Percentiles rank a stretch among this genome's conserved stretches.
Evolutionary conservation across 2,329 filamentous ascomycete genomes (phyloP).

Genomic region (Arthrinium phaeospermum): DNA sequence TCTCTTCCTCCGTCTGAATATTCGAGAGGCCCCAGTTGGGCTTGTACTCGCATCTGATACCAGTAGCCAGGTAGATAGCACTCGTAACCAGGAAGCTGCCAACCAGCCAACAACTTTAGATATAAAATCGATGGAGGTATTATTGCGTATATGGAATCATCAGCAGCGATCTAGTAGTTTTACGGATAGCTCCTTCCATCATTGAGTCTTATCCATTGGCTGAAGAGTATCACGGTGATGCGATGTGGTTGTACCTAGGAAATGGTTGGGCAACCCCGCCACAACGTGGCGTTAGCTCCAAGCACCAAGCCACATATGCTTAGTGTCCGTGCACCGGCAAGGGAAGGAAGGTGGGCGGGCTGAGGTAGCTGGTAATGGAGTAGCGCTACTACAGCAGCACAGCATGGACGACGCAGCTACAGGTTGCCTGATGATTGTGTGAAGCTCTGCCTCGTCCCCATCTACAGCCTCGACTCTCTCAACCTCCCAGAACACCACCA

Average conservation of each 20-base stretch:
- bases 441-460: constrained; percentile 20
- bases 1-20: not conserved
- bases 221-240: not conserved
- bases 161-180: not conserved
- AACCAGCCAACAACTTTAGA: too few relatives aligned
- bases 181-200: too few relatives aligned
- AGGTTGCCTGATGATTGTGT: constrained; percentile 17
- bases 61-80: too few relatives aligned
- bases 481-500: not conserved
- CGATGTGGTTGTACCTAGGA: not conserved
- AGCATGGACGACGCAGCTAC: constrained; percentile 15
- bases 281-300: not conserved
- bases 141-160: too few relatives aligned
- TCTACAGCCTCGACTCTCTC: constrained; percentile 8
- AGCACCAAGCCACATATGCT: not conserved
- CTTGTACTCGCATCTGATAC: too few relatives aligned
- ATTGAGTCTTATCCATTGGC: not conserved
- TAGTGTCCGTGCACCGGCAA: not conserved
- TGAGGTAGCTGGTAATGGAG: not conserved
- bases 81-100: too few relatives aligned
- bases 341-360: not conserved
- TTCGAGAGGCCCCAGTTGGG: not conserved
- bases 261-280: not conserved
- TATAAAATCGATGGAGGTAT: too few relatives aligned
- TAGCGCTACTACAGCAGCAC: constrained; percentile 8